phyloP scores from a whole-genome alignment of 495 filamentous ascomycete genomes.

The Clavariopsis aquatica region DNA sequence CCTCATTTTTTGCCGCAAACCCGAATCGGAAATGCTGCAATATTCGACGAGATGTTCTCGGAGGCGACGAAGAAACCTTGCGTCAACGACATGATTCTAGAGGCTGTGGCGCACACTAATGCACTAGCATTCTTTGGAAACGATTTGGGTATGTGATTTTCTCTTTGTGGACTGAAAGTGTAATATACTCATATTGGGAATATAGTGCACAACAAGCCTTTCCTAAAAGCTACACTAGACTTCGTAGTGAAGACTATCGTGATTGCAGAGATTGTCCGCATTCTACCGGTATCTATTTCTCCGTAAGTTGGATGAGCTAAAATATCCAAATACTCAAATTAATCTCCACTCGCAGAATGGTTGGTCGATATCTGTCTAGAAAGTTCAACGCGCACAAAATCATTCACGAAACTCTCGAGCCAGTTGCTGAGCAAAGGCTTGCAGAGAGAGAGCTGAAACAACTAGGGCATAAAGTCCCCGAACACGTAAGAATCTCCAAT shows the following conservation, averaged over 20 bases:
- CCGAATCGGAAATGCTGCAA: not conserved
- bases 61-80: not conserved
- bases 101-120: not conserved
- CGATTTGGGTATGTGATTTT: not conserved
- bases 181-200: not conserved
- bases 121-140: constrained; percentile 4
- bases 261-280: not conserved
- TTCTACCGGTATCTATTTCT: not conserved
- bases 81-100: not conserved
- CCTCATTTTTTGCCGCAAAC: constrained; percentile 1
- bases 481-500: constrained; percentile 1
- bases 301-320: not conserved
- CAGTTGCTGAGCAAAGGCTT: not conserved
- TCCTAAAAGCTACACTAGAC: not conserved
- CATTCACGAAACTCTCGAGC: constrained; percentile 1
- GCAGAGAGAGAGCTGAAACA: not conserved
- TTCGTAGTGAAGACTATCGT: constrained; percentile 1
- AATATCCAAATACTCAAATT: not conserved
- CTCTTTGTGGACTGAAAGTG: not conserved
- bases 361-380: not conserved
- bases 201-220: constrained; percentile 3
- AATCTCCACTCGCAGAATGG: not conserved
- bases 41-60: not conserved
- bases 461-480: not conserved
- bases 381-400: not conserved